A percentile compares a stretch with the other conserved stretches of the same genome.
Conservation (phyloP, 495 filamentous ascomycete genomes). For the Penicillium waksmanii region DNA sequence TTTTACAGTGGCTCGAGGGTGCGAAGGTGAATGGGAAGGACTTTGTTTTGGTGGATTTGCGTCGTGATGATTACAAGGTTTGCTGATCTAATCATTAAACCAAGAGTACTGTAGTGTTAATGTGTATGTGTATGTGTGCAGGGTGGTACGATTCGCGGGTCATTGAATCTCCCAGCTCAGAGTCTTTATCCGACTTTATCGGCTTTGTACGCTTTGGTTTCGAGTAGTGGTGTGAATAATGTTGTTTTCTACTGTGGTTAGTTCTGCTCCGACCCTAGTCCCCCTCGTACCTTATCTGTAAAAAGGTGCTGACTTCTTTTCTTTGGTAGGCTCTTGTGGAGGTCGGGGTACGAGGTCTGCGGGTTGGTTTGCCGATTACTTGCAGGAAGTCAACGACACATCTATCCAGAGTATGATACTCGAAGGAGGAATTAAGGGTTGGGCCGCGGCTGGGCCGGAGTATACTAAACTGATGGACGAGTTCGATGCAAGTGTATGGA, state of each 20-base stretch:
- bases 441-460: conserved; percentile 60
- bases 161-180: conserved; percentile 74
- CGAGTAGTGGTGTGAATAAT: conserved; percentile 47
- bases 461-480: conserved; percentile 61
- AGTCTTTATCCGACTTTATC: conserved; percentile 62
- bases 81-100: too few species aligned
- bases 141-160: conserved; percentile 70
- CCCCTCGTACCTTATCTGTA: background rate
- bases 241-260: conserved; percentile 74
- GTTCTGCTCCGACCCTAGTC: conserved; percentile 16
- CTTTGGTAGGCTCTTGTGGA: conserved; percentile 57
- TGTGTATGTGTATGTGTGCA: conserved; percentile 25
- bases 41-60: conserved; percentile 66
- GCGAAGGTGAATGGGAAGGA: conserved; percentile 47
- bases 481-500: conserved; percentile 58
- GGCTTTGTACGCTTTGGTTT: conserved; percentile 57
- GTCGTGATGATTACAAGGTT: conserved; percentile 66
- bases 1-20: conserved; percentile 44
- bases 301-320: background rate
- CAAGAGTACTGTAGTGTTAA: background rate
- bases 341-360: conserved; percentile 66
- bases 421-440: conserved; percentile 65
- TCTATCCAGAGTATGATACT: conserved; percentile 60
- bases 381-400: conserved; percentile 47
- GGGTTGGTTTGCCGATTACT: conserved; percentile 68